Base-by-base conservation (phyloP, 139 green algal species). In the Tetraselmis striata region DNA sequence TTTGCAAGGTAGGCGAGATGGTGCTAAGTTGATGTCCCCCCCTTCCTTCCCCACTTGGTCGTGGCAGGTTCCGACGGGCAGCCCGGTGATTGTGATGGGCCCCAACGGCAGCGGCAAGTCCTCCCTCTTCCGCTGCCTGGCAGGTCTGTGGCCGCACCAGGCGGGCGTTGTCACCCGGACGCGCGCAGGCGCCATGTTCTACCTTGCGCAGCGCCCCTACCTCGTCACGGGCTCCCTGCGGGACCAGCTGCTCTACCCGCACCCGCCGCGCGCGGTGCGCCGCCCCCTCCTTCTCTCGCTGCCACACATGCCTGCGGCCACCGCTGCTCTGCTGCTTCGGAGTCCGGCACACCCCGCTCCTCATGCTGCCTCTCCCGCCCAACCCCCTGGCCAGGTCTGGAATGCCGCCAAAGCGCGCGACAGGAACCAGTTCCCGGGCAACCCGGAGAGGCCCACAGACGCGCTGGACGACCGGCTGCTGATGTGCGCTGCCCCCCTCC, bases 231-330 rank as follows among this genome's bases (percentile, higher is more conserved):
- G 94, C 79, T 94, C 89, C 26, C 87, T 98, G 77, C 87, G 95
- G 0, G 95, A 98, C 86, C 95, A 98, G 89, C 87, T 98, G 78
- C 87, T 97, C 76, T 97, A 98, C 89, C 95, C 95, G 0, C 89
- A 92, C 82, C 93, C 94, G 1, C 94, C 94, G 0, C 85, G 75
- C 0, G 59, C 0, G 76, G 58, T 18, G 76, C 81, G n/a, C n/a
- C n/a, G n/a, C n/a, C n/a, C n/a, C n/a, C n/a, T n/a, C n/a, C n/a
- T n/a, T n/a, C n/a, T n/a, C n/a, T n/a, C n/a, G n/a, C n/a, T n/a
- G n/a, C n/a, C n/a, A n/a, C n/a, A n/a, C n/a, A n/a, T n/a, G n/a
- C n/a, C n/a, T n/a, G n/a, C n/a, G n/a, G n/a, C n/a, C n/a, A n/a
- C n/a, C n/a, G n/a, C n/a, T n/a, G n/a, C n/a, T n/a, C n/a, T n/a